A percentile compares a stretch with the other conserved stretches of the same genome.
phyloP scores from a whole-genome alignment of 2,329 filamentous ascomycete genomes.

The Stylonectria norvegica region DNA sequence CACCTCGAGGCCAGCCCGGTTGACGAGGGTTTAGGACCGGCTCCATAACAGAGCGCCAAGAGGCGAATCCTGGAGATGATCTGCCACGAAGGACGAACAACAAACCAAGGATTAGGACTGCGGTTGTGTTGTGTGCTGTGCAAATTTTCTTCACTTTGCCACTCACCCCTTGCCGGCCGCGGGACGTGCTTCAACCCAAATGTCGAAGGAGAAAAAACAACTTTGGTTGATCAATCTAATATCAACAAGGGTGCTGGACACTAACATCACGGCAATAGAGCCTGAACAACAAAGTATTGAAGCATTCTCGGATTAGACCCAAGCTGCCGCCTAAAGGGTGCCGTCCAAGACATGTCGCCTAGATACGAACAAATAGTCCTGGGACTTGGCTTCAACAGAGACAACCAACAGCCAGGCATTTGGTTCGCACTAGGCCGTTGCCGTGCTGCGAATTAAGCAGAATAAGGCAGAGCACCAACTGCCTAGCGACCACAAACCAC shows the following conservation, averaged over 20 bases:
- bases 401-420: conserved; percentile 10
- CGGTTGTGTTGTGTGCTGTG: too few relatives aligned
- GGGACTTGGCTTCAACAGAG: conserved; percentile 4
- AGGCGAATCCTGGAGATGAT: conserved; percentile 14
- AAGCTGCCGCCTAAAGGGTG: too few relatives aligned
- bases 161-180: too few relatives aligned
- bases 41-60: conserved; percentile 13
- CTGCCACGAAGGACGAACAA: conserved; percentile 10
- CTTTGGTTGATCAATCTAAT: too few relatives aligned
- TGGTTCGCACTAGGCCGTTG: conserved; percentile 11
- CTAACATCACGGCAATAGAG: too few relatives aligned
- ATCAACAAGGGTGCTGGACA: too few relatives aligned
- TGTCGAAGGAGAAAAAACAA: too few relatives aligned
- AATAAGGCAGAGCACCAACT: conserved; percentile 1
- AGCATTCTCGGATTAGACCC: too few relatives aligned
- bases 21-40: conserved; percentile 8
- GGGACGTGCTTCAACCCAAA: too few relatives aligned
- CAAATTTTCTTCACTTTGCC: too few relatives aligned
- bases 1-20: conserved; percentile 5
- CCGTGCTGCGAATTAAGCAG: conserved; percentile 5
- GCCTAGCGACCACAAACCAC: conserved; percentile 3
- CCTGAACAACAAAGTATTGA: too few relatives aligned
- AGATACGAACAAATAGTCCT: conserved; percentile 3
- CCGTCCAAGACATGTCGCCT: conserved; percentile 10
- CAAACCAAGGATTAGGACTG: conserved; percentile 9